Evolutionary conservation across 1,139 yeast species (phyloP).

Genomic region (Debaryomyces udenii): DNA sequence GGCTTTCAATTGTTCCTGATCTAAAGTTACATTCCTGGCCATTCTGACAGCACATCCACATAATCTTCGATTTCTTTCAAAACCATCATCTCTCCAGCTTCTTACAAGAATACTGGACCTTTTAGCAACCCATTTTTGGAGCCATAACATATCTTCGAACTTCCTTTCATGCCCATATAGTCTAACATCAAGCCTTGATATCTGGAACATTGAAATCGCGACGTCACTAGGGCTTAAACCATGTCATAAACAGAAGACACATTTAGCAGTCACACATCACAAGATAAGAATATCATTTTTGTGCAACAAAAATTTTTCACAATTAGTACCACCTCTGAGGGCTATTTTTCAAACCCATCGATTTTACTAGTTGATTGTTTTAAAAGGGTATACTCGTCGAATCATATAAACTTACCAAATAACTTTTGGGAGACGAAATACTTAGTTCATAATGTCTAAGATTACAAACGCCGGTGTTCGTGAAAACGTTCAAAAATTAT

Average conservation of each 20-base stretch:
- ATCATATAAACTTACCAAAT: conserved; percentile 50
- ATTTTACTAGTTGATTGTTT: conserved; percentile 7
- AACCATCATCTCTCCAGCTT: too few relatives aligned
- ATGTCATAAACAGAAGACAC: neutral
- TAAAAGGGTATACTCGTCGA: conserved; percentile 50
- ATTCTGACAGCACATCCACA: neutral
- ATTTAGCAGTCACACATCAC: neutral
- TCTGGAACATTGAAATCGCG: too few relatives aligned
- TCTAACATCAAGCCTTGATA: too few relatives aligned
- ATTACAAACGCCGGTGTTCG: conserved; percentile 92
- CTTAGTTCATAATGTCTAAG: conserved; percentile 75
- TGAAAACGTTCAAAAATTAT: conserved; percentile 91
- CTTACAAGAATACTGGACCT: too few relatives aligned
- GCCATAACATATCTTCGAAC: too few relatives aligned
- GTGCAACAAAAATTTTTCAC: conserved; percentile 10
- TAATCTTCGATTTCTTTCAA: neutral
- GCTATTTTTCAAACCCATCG: conserved; percentile 6
- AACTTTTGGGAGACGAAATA: conserved; percentile 70
- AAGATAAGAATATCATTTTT: neutral
- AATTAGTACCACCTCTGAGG: conserved; percentile 4
- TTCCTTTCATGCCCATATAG: too few relatives aligned
- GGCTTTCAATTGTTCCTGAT: conserved; percentile 6
- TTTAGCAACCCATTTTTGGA: too few relatives aligned
- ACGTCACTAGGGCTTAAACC: too few relatives aligned
- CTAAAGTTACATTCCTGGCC: conserved; percentile 6